Conservation (phyloP, 2,329 filamentous ascomycete genomes). For the Venturia aucupariae region DNA sequence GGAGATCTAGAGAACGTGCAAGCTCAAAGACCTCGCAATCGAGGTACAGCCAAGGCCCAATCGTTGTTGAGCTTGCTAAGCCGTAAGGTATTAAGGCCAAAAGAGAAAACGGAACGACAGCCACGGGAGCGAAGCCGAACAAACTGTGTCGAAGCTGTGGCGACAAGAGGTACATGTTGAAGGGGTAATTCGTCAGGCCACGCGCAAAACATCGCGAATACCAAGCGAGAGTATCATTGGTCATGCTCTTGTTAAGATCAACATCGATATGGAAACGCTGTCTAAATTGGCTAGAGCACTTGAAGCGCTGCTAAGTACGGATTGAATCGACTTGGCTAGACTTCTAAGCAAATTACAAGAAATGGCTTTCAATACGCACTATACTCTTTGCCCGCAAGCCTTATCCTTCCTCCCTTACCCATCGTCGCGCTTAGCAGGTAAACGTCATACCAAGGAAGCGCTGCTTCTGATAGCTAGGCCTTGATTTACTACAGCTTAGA, state of each 20-base stretch:
- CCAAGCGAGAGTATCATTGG: slow-evolving; percentile 16
- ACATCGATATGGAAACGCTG: slow-evolving; percentile 15
- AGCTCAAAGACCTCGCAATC: slow-evolving; percentile 14
- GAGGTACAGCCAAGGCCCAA: slow-evolving; percentile 16
- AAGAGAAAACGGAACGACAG: slow-evolving; percentile 16
- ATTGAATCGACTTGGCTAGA: slow-evolving; percentile 14
- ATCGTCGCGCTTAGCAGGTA: no score
- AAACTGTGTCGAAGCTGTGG: slow-evolving; percentile 15
- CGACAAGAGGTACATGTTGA: slow-evolving; percentile 16
- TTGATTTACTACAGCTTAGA: background rate
- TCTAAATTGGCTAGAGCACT: slow-evolving; percentile 15
- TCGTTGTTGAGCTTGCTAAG: slow-evolving; percentile 16
- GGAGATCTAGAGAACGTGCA: slow-evolving; percentile 18
- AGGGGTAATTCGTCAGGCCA: slow-evolving; percentile 15
- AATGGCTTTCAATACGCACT: no score
- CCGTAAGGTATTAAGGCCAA: slow-evolving; percentile 15
- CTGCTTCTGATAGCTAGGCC: background rate
- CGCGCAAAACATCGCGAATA: slow-evolving; percentile 16
- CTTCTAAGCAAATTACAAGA: slow-evolving; percentile 5
- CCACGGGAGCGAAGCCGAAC: slow-evolving; percentile 13
- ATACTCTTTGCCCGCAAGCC: background rate
- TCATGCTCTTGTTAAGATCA: slow-evolving; percentile 15
- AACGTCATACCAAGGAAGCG: no score
- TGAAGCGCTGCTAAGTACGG: slow-evolving; percentile 14
- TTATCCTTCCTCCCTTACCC: slow-evolving; percentile 10